Evolutionary conservation across 164 flowering plant species (phyloP).

Genomic region (Aristolochia fimbriata): DNA sequence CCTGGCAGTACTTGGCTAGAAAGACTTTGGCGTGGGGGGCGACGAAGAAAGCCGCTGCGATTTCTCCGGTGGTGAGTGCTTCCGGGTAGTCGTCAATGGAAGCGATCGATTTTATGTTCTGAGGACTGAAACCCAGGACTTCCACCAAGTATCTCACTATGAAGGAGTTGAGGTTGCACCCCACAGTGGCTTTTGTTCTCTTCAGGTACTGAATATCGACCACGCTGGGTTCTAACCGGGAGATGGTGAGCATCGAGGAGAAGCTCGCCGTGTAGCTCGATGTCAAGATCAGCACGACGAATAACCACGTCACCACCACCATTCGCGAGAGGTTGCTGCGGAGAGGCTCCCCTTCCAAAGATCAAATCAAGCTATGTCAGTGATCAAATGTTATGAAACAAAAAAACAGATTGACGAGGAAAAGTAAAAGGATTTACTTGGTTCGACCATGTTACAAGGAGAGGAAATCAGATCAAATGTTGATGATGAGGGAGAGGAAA

Average conservation of each 20-base stretch:
- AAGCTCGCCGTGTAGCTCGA: conserved; percentile 21
- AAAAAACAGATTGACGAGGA: no score
- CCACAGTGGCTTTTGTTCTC: conserved; percentile 5
- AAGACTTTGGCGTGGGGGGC: conserved; percentile 5
- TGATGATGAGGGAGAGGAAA: no score
- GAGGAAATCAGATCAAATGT: no score
- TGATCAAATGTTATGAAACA: no score
- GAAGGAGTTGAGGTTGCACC: conserved; percentile 9
- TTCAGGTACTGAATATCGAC: neutral
- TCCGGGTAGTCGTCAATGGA: conserved; percentile 2
- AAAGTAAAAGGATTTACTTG: no score
- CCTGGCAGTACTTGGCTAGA: conserved; percentile 5
- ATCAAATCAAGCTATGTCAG: no score
- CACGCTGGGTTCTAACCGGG: conserved; percentile 3
- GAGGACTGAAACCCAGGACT: conserved; percentile 5
- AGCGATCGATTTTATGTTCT: conserved; percentile 3
- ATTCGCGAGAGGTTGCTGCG: conserved; percentile 13
- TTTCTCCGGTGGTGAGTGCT: neutral
- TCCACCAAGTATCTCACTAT: conserved; percentile 6
- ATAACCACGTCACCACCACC: conserved; percentile 18
- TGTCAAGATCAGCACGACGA: conserved; percentile 15
- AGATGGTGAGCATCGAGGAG: conserved; percentile 14
- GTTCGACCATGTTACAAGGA: no score
- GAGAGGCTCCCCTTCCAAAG: conserved; percentile 10
- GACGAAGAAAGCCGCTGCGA: conserved; percentile 12